Base-by-base conservation (phyloP, 1,139 yeast species). In the Geotrichum australiense region DNA sequence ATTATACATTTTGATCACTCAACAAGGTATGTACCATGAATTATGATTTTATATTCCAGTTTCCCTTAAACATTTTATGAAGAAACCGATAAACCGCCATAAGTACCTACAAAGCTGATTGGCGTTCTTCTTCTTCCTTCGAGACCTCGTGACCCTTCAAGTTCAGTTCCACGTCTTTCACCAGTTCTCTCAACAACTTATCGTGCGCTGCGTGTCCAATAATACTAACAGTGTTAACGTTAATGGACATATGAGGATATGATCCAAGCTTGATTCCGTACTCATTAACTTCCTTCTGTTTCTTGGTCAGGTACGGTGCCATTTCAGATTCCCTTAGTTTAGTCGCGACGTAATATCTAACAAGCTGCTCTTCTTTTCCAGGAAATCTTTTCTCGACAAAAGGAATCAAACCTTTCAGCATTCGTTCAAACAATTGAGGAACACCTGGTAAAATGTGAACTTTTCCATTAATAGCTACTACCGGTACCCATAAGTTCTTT, bases 391-490 rank as follows among this genome's bases (percentile, higher is more conserved):
- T 50, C 6, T 48, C 45, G 14, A 71, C 49, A 11, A 50, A 45
- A 2, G 68, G 65, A 33, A 63, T 53, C 22, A 69, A 55, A 2
- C 68, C 69, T 10, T 59, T 64, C 14, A 84, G 57, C 48, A 85
- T 63, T 34, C 63, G 62, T 44, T 71, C 71, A 59, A 84, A 86
- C 23, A 85, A 64, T 48, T 75, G 77, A 0, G 95, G 94, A 3
- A 86, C 79, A 0, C 95, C 95, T 0, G 96, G 95, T 29, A 86
- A 66, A 19, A 86, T 73, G 54, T 74, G 80, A 1, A 84, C 78
- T 51, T 76, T 73, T 33, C 72, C 55, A 39, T 79, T 69, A 16
- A 86, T 64, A 0, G 76, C 75, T 2, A 84, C 86, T 5, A 84
- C 71, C 0, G 95, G 96, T 4, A 85, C 93, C 96, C 96, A 86